phyloP scores from a whole-genome alignment of 768 basidiomycete species.

The Botryobasidium botryosum region DNA sequence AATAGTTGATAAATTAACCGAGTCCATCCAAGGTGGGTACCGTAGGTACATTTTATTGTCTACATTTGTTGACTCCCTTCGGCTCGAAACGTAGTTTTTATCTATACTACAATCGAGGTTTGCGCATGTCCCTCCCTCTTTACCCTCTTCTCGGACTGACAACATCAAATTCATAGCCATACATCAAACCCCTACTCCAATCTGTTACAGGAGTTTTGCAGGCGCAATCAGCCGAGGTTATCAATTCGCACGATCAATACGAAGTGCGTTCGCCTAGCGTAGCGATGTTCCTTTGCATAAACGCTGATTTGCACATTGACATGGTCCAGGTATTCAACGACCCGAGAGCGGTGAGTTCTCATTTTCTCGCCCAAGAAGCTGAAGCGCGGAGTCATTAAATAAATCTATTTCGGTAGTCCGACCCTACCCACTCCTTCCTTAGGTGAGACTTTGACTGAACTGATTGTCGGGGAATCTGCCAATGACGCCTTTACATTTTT shows the following conservation, averaged over 20 bases:
- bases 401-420: slow-evolving; percentile 28
- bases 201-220: slow-evolving; percentile 38
- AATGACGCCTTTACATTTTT: slow-evolving; percentile 10
- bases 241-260: slow-evolving; percentile 52
- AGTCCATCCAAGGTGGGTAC: too few relatives aligned
- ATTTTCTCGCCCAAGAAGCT: slow-evolving; percentile 65
- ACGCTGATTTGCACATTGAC: too few relatives aligned
- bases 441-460: too few relatives aligned
- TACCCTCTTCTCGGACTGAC: too few relatives aligned
- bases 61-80: too few relatives aligned
- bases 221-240: slow-evolving; percentile 50
- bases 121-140: too few relatives aligned
- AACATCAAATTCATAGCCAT: slow-evolving; percentile 36
- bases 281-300: too few relatives aligned
- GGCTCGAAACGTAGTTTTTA: too few relatives aligned
- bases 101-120: slow-evolving; percentile 71
- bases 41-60: too few relatives aligned
- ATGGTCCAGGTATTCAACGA: slow-evolving; percentile 60
- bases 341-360: slow-evolving; percentile 48
- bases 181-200: slow-evolving; percentile 62
- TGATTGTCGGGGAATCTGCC: slow-evolving; percentile 52
- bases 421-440: slow-evolving; percentile 58
- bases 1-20: slow-evolving; percentile 34
- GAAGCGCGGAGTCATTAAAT: slow-evolving; percentile 54
- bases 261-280: too few relatives aligned